Conservation (phyloP, 495 filamentous ascomycete species). For the Aspergillus diversus region DNA sequence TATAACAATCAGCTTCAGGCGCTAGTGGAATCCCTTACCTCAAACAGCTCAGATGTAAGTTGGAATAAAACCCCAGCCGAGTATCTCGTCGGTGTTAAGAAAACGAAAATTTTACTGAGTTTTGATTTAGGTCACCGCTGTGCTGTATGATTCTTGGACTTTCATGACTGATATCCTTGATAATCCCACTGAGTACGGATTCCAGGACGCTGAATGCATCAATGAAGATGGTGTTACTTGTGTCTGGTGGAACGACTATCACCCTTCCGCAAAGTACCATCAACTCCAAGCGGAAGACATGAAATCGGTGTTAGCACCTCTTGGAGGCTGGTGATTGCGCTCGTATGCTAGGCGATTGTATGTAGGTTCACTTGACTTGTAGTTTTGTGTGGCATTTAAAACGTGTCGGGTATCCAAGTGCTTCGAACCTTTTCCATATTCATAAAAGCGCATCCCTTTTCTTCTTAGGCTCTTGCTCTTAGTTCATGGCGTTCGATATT, state of each 20-base stretch:
- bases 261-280: slow-evolving; percentile 43
- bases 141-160: slow-evolving; percentile 38
- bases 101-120: background rate
- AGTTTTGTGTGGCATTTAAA: too few relatives aligned
- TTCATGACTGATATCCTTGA: slow-evolving; percentile 59
- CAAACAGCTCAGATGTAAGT: slow-evolving; percentile 33
- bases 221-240: slow-evolving; percentile 37
- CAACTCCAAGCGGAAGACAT: slow-evolving; percentile 44
- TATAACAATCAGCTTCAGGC: slow-evolving; percentile 34
- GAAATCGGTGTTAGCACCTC: slow-evolving; percentile 30
- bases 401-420: too few relatives aligned
- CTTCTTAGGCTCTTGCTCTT: too few relatives aligned
- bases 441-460: too few relatives aligned
- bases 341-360: background rate
- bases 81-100: background rate
- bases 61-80: background rate
- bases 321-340: slow-evolving; percentile 36
- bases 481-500: too few relatives aligned
- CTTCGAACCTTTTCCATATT: too few relatives aligned
- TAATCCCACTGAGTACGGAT: slow-evolving; percentile 48
- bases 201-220: slow-evolving; percentile 35
- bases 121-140: slow-evolving; percentile 26
- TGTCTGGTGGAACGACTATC: slow-evolving; percentile 49
- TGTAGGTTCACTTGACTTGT: background rate
- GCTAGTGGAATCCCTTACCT: slow-evolving; percentile 33